phyloP scores from a whole-genome alignment of 2,329 filamentous ascomycete genomes.

The Rutstroemia sp. region DNA sequence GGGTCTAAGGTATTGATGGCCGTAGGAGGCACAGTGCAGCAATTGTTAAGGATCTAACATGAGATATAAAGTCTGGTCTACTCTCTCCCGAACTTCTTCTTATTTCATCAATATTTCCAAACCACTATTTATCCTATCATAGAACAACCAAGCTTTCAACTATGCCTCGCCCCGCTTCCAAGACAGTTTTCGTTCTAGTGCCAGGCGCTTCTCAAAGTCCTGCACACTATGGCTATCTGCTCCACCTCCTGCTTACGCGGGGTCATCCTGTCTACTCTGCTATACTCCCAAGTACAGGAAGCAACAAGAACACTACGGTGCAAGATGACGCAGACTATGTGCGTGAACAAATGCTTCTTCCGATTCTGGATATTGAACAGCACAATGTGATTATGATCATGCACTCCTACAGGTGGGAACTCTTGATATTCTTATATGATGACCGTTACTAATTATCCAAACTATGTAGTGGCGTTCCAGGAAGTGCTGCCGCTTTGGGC shows the following conservation, averaged over 20 bases:
- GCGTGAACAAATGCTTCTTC: neutral
- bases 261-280: neutral
- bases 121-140: neutral
- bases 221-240: neutral
- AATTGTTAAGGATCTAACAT: no score
- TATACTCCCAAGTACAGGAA: neutral
- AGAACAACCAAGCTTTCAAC: neutral
- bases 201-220: neutral
- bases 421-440: no score
- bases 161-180: neutral
- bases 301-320: neutral
- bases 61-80: no score
- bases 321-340: neutral
- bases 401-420: neutral
- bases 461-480: neutral
- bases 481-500: neutral
- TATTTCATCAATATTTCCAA: neutral
- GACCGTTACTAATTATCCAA: neutral
- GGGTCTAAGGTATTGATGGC: no score
- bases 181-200: neutral
- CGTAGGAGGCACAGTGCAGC: no score
- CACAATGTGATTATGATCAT: neutral
- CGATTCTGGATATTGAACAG: neutral
- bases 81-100: neutral
- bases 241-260: neutral